Evolutionary conservation across 306 rosid genomes (phyloP).

Genomic region (Pterocarpus macrocarpus): DNA sequence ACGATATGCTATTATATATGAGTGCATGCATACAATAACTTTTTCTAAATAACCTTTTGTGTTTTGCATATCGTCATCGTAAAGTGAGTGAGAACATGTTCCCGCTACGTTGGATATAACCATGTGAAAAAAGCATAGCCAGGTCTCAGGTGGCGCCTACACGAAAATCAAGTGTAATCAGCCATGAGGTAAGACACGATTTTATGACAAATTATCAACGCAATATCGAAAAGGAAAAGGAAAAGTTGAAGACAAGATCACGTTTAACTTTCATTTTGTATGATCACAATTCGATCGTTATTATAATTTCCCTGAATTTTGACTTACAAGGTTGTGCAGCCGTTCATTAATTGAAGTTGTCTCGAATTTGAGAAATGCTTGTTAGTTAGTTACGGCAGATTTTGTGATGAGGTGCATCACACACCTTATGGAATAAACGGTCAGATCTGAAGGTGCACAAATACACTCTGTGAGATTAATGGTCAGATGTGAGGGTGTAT

Average conservation of each 20-base stretch:
- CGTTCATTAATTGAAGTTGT: neutral
- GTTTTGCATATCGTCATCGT: neutral
- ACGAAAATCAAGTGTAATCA: neutral
- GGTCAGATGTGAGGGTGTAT: no score
- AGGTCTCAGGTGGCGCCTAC: slow-evolving; percentile 29
- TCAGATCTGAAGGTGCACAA: no score
- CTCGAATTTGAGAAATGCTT: neutral
- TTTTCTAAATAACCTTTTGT: no score
- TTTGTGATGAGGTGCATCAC: no score
- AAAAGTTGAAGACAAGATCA: slow-evolving; percentile 42
- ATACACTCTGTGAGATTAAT: no score
- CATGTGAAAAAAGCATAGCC: slow-evolving; percentile 21
- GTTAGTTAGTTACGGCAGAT: no score
- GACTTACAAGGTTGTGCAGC: neutral
- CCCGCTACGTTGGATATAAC: slow-evolving; percentile 32
- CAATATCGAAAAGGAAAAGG: neutral
- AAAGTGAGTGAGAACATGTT: slow-evolving; percentile 16
- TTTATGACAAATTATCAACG: slow-evolving; percentile 4
- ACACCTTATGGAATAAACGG: no score
- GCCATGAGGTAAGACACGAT: neutral
- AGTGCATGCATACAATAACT: slow-evolving; percentile 14
- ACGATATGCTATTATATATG: slow-evolving; percentile 33
- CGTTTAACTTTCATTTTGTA: slow-evolving; percentile 39
- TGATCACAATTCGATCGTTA: slow-evolving; percentile 7
- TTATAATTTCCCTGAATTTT: neutral